Evolutionary conservation across 2,329 filamentous ascomycete species (phyloP).

Genomic region (Cadophora sp.): DNA sequence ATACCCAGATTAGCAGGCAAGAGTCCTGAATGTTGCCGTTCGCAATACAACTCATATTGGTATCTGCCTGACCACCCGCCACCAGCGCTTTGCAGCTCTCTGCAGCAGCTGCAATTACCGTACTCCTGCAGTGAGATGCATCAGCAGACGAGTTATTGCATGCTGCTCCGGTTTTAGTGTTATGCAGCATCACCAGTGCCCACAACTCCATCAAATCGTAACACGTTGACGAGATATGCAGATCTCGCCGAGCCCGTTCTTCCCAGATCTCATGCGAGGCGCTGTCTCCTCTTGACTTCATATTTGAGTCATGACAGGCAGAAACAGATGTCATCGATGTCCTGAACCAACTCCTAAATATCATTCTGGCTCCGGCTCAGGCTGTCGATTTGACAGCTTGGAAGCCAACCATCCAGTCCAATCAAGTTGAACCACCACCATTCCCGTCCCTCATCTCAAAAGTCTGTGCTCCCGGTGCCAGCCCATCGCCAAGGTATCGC

Average conservation of each 20-base stretch:
- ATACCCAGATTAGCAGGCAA: neutral
- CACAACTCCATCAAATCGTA: neutral
- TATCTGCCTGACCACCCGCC: neutral
- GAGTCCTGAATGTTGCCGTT: neutral
- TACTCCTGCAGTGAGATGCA: neutral
- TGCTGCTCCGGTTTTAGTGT: neutral
- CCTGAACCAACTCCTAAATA: too few species aligned
- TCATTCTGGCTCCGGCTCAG: too few species aligned
- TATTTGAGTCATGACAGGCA: too few species aligned
- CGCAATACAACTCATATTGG: neutral
- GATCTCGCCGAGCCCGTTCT: neutral
- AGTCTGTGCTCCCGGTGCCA: neutral
- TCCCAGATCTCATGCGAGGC: neutral
- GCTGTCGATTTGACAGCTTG: too few species aligned
- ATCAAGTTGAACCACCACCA: too few species aligned
- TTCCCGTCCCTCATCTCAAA: neutral
- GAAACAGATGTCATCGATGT: too few species aligned
- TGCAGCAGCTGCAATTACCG: neutral
- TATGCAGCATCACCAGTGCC: neutral
- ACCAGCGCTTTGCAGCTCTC: neutral
- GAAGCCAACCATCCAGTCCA: too few species aligned
- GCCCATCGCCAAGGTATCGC: slow-evolving; percentile 3
- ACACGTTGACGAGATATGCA: neutral
- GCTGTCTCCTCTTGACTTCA: too few species aligned
- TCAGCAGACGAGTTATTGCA: neutral